Evolutionary conservation across 2,329 filamentous ascomycete species (phyloP).

Genomic region (Claviceps digitariae): DNA sequence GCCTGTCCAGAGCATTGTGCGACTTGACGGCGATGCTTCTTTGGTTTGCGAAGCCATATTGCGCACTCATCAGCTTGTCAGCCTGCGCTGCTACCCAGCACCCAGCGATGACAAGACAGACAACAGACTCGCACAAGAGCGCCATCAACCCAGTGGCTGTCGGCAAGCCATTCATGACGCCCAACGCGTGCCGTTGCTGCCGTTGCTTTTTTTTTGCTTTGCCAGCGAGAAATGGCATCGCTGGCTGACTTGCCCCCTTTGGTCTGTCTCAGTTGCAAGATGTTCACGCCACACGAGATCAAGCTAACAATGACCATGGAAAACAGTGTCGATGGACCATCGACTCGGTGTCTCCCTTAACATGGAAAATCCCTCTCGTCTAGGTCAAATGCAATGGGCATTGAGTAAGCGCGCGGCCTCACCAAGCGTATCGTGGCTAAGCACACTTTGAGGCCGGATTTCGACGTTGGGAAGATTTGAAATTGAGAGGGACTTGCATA

Average conservation of each 20-base stretch:
- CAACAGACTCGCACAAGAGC: not conserved
- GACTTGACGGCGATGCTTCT: not conserved
- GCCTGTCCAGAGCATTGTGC: not conserved
- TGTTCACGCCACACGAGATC: not conserved
- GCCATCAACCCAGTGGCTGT: not conserved
- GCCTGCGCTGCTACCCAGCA: not conserved
- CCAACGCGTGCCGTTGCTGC: not conserved
- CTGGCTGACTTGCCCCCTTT: not conserved
- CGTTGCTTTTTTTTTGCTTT: no score
- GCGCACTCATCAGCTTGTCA: not conserved
- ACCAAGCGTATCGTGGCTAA: not conserved
- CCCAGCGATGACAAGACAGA: not conserved
- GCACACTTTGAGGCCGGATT: not conserved
- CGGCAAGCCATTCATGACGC: not conserved
- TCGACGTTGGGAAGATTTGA: not conserved
- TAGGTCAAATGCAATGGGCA: not conserved
- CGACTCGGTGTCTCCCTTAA: not conserved
- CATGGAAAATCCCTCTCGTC: not conserved
- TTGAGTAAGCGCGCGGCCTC: not conserved
- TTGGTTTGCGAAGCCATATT: not conserved
- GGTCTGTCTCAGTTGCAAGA: conserved; percentile 2
- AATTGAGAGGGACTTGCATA: not conserved
- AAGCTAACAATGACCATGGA: not conserved
- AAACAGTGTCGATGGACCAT: not conserved
- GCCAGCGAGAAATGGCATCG: not conserved